Evolutionary conservation across 352 stramenopile species (phyloP).

Genomic region (Globisporangium canariense): DNA sequence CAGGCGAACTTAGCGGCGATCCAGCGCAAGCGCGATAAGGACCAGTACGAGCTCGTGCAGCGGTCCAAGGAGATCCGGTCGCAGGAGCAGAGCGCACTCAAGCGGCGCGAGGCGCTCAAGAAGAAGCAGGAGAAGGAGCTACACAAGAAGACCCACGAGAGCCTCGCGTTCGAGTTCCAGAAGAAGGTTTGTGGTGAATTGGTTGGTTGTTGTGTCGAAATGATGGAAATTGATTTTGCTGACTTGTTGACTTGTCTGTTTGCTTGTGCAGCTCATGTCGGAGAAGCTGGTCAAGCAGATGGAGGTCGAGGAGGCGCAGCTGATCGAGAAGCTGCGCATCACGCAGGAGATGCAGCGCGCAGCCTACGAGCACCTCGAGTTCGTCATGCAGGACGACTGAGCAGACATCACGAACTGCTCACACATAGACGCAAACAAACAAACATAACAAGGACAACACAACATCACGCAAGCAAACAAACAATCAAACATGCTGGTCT

Average conservation of each 20-base stretch:
- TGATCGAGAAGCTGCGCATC: constrained; percentile 60
- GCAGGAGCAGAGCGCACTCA: constrained; percentile 40
- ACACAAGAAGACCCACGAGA: constrained; percentile 39
- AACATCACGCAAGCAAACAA: background rate
- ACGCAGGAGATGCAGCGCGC: constrained; percentile 64
- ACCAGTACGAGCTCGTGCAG: constrained; percentile 36
- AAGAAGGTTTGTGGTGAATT: constrained; percentile 23
- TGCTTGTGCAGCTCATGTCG: constrained; percentile 27
- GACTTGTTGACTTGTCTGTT: background rate
- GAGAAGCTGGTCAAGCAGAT: constrained; percentile 66
- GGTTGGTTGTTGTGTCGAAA: background rate
- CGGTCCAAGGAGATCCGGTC: constrained; percentile 51
- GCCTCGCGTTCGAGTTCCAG: constrained; percentile 51
- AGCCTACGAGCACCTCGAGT: constrained; percentile 65
- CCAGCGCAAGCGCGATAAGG: constrained; percentile 34
- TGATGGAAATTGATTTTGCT: background rate
- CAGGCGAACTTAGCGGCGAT: constrained; percentile 43
- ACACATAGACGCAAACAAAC: background rate
- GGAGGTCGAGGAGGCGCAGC: constrained; percentile 50
- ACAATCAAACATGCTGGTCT: background rate
- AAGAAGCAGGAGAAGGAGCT: constrained; percentile 53
- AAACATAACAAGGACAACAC: background rate
- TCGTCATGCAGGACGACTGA: constrained; percentile 48
- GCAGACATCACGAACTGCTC: background rate
- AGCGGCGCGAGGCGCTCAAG: constrained; percentile 37